phyloP scores from a whole-genome alignment of 1,284 basidiomycete genomes.

The Fomitiporia mediterranea region DNA sequence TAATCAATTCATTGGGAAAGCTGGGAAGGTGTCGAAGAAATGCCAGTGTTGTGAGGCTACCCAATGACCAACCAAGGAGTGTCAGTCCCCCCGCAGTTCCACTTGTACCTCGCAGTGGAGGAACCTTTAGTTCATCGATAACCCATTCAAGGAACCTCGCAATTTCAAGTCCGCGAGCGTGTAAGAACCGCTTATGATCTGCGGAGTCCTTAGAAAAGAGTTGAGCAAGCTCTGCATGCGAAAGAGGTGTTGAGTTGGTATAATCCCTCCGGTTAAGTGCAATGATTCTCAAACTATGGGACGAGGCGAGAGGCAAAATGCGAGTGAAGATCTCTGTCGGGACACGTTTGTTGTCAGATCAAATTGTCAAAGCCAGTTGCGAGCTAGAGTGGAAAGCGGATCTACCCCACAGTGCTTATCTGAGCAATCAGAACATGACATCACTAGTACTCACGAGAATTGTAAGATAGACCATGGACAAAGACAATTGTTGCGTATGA shows the following conservation, averaged over 20 bases:
- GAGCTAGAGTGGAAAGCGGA: background rate
- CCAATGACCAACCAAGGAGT: conserved; percentile 20
- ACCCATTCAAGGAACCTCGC: conserved; percentile 19
- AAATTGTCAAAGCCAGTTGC: too few species aligned
- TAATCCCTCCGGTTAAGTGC: conserved; percentile 21
- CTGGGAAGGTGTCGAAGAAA: conserved; percentile 3
- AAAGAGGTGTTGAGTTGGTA: conserved; percentile 14
- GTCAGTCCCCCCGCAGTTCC: conserved; percentile 14
- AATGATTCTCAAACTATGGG: conserved; percentile 11
- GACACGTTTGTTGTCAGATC: background rate
- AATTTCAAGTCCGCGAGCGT: conserved; percentile 14
- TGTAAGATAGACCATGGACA: conserved; percentile 13
- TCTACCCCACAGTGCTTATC: too few species aligned
- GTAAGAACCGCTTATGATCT: conserved; percentile 11
- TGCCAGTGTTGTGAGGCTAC: conserved; percentile 14
- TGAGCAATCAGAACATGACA: background rate
- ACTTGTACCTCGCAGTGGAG: background rate
- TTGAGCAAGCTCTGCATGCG: conserved; percentile 11
- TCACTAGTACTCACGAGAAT: conserved; percentile 2
- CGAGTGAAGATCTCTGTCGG: conserved; percentile 10
- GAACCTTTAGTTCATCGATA: conserved; percentile 15
- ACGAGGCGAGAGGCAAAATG: conserved; percentile 1
- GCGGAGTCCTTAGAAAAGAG: conserved; percentile 3
- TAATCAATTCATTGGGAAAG: background rate
- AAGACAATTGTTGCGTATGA: conserved; percentile 9